These are phyloP conservation scores for Plenodomus biglobosus DNA, from an alignment of 2,329 filamentous ascomycete genomes.

Conservation along the genomic window DNA sequence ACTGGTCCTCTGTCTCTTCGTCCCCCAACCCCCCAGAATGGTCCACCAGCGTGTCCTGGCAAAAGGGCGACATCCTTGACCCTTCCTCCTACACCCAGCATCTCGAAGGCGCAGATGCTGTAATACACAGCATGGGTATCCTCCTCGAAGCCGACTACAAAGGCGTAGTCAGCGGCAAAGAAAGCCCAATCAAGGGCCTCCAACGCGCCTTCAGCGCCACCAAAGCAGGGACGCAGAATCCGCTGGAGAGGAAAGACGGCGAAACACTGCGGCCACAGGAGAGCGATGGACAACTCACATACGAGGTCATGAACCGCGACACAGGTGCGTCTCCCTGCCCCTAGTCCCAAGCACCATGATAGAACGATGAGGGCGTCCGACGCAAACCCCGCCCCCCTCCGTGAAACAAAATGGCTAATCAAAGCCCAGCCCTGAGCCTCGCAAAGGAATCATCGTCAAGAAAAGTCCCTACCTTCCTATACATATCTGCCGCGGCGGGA, in stretches of 20 bases:
- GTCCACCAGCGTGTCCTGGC: slow-evolving; percentile 83
- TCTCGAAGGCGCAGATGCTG: slow-evolving; percentile 75
- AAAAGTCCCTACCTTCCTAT: slow-evolving; percentile 72
- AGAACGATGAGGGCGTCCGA: too few species aligned
- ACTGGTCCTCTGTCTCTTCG: slow-evolving; percentile 78
- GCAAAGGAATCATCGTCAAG: slow-evolving; percentile 72
- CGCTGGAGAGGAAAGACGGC: slow-evolving; percentile 63
- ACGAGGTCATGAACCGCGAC: slow-evolving; percentile 97
- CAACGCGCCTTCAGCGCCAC: slow-evolving; percentile 73
- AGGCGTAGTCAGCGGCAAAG: slow-evolving; percentile 78
- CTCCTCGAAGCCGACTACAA: slow-evolving; percentile 98
- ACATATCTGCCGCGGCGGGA: slow-evolving; percentile 84
- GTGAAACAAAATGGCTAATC: too few species aligned
- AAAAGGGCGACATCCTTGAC: slow-evolving; percentile 81
- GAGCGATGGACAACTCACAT: slow-evolving; percentile 77
- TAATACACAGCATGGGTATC: slow-evolving; percentile 95
- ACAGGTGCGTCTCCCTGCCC: slow-evolving; percentile 50
- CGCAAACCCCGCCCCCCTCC: too few species aligned
- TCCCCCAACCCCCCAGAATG: slow-evolving; percentile 72
- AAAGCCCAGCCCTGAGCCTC: slow-evolving; percentile 66
- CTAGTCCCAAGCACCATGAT: too few species aligned
- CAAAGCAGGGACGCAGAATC: slow-evolving; percentile 66
- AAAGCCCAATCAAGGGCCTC: slow-evolving; percentile 78
- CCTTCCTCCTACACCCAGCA: slow-evolving; percentile 77
- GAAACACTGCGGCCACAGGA: slow-evolving; percentile 65